Evolutionary conservation across 352 stramenopile species (phyloP), one percentile per base, ranked within the genome.

Genomic region (Aphanomyces astaci): DNA sequence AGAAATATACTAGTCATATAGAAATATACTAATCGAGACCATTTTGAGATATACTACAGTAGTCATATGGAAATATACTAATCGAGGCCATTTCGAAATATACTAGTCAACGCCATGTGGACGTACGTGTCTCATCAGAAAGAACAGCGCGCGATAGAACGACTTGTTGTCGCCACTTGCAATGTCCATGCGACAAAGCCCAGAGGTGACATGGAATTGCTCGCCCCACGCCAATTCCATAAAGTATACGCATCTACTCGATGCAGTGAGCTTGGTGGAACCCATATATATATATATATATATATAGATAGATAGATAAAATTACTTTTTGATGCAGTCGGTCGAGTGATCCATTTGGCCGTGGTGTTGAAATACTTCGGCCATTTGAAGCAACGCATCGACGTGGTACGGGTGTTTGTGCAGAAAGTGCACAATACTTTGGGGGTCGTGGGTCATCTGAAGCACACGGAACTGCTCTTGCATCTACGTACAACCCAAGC

Each of bases 331-430:
- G 68, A 94, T 92, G 65, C 82, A 91, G 63, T 94, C 86, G 0
- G 79, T 73, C 0, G 86, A 81, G 48, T 94, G 83, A 40, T 94
- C 86, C 80, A 93, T 94, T 56, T 94, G 86, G 1, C 86, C 86
- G 53, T 94, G 86, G 60, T 94, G 86, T 71, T 94, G 86, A 64
- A 90, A 93, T 28, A 94, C 82, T 70, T 93, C 83, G 55, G 80
- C 92, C 82, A 94, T 93, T 63, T 89, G 87, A 4, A 94, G 75
- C 40, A 93, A 72, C 25, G 86, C 84, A 60, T 93, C 86, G 33
- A 93, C 84, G 64, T 94, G 86, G 76, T 88, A 94, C 51, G 86
- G 86, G 32, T 94, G 84, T 9, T 84, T 82, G n/a, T 86, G 78
- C 64, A 94, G 70, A 57, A 93, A 94, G 40, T 90, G 81, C 2